Evolutionary conservation across 208 protist species (phyloP).

Genomic region (Naegleria fowleri): DNA sequence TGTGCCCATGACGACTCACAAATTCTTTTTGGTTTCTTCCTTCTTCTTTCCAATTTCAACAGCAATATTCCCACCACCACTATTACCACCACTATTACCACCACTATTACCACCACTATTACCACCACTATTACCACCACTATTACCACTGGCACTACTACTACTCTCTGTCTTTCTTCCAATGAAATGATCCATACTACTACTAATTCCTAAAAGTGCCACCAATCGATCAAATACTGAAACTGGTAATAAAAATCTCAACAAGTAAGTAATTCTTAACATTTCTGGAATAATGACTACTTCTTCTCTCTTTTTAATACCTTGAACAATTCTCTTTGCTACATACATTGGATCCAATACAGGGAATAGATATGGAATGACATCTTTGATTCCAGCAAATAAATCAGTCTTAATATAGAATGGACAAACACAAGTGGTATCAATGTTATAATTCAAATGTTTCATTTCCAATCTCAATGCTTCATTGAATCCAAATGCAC

Average conservation of each 20-base stretch:
- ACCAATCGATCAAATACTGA: not conserved
- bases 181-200: not conserved
- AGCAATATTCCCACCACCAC: no score
- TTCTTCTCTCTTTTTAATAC: not conserved
- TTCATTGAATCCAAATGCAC: conserved; percentile 37
- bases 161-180: not conserved
- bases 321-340: not conserved
- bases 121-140: no score
- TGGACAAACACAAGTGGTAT: not conserved
- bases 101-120: no score
- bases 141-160: no score
- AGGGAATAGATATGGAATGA: not conserved
- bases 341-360: conserved; percentile 10
- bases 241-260: not conserved
- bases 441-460: not conserved
- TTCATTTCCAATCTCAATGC: conserved; percentile 5
- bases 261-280: not conserved
- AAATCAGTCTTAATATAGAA: conserved; percentile 7
- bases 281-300: not conserved
- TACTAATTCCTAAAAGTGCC: not conserved
- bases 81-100: no score
- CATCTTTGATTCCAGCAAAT: conserved; percentile 12
- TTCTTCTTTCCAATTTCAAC: no score
- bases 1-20: no score
- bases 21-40: no score